These are phyloP conservation scores for Neurospora sp. DNA, from an alignment of 495 filamentous ascomycete species.

Conservation along the genomic window DNA sequence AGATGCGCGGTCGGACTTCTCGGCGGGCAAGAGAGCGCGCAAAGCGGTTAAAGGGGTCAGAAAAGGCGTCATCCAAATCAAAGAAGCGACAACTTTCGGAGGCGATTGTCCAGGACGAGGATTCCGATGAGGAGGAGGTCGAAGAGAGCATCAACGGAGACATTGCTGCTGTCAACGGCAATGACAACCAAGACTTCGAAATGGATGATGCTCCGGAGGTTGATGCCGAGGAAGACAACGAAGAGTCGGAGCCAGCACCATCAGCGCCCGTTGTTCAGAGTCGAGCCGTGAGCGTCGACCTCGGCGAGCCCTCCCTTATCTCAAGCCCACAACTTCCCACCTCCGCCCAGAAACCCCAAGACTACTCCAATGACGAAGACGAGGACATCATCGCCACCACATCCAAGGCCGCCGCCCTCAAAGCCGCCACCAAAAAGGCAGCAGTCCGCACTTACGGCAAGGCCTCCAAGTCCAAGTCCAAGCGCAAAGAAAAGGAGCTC, in stretches of 20 bases:
- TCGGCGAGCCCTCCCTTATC: background rate
- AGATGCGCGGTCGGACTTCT: constrained; percentile 13
- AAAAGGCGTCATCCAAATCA: background rate
- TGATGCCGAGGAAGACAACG: background rate
- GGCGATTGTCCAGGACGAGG: background rate
- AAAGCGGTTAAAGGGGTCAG: background rate
- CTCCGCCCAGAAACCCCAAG: background rate
- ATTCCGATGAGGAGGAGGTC: constrained; percentile 2
- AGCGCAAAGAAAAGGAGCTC: background rate
- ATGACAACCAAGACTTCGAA: background rate
- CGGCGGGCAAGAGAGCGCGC: background rate
- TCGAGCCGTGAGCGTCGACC: background rate
- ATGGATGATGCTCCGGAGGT: background rate
- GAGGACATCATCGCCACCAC: background rate
- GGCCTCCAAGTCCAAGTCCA: background rate
- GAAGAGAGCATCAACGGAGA: constrained; percentile 4
- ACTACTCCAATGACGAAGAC: background rate
- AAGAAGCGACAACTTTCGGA: background rate
- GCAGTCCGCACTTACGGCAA: background rate
- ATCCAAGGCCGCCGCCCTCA: background rate
- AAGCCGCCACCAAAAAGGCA: background rate
- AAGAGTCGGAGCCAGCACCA: background rate
- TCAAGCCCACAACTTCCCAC: background rate
- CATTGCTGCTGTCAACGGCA: background rate
- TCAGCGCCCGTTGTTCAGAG: background rate